Base-by-base conservation (phyloP, 2,329 filamentous ascomycete species). In the Emydomyces testavorans region DNA sequence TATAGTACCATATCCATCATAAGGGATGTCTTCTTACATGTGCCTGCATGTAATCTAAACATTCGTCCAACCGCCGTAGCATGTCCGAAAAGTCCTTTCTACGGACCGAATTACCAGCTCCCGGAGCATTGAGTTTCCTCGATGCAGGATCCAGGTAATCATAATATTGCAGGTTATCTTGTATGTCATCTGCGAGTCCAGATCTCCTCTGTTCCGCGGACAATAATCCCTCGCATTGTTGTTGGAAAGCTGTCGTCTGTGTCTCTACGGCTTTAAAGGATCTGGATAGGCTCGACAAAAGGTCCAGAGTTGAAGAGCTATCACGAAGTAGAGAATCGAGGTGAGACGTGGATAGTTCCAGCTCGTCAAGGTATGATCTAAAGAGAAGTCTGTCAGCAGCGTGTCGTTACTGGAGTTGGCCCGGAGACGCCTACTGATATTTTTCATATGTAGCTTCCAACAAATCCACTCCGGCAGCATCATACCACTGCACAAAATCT, bases 101-200 rank as follows among this genome's bases (percentile, higher is more conserved):
- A 38, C 89, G 83, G 13, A 95, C 89, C 48, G 94, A 74, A 49
- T 83, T 87, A 41, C 85, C 82, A 16, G 90, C 89, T 1, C 89
- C 88, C 0, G 92, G 89, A 0, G 89, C 89, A 70, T 96, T 96
- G 50, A 98, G 77, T 11, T 88, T 78, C 48, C 89, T 78, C 0
- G 88, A 94, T 51, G 90, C 88, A 39, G 83, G 88, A 54, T 98
- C 92, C 4, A 98, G 75, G 61, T 94, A 95, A 16, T 84, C 79
- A 64, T 98, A 98, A 66, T 94, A 95, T 60, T 89, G 82, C n/a
- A 95, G 71, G 57, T 95, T 93, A 20, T 85, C 84, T 21, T 85
- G 83, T 49, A 98, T 83, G 50, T 88, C 82, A 55, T 93, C 79
- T 2, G 88, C 87, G 35, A 98, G 75, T 54, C 75, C 77, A 52